These are phyloP conservation scores for Myxozyma lipomycoides DNA, from an alignment of 805 yeast genomes.

Conservation along the genomic window DNA sequence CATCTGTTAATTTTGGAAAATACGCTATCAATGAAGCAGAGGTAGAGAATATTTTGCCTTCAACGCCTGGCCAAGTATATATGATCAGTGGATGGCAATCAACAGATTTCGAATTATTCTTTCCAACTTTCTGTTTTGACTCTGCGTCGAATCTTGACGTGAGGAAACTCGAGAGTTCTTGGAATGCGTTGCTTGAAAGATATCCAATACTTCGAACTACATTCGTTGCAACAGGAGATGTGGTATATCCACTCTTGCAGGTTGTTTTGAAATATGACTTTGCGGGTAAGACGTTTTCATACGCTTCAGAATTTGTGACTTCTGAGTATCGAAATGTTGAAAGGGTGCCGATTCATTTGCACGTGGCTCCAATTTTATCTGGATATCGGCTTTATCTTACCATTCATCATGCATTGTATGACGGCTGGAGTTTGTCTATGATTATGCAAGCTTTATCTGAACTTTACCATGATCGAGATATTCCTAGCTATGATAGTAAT, in stretches of 20 bases:
- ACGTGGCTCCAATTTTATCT: background rate
- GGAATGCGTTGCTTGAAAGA: slow-evolving; percentile 16
- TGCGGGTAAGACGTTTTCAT: background rate
- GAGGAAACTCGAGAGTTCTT: slow-evolving; percentile 9
- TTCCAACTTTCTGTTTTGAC: slow-evolving; percentile 18
- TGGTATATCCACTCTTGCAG: slow-evolving; percentile 24
- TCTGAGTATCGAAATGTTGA: background rate
- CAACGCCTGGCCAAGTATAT: slow-evolving; percentile 28
- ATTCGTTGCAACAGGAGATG: slow-evolving; percentile 10
- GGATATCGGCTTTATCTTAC: slow-evolving; percentile 9
- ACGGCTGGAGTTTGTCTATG: slow-evolving; percentile 30
- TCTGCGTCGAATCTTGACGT: slow-evolving; percentile 2
- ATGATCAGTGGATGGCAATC: slow-evolving; percentile 28
- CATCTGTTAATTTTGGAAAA: background rate
- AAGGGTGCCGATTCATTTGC: slow-evolving; percentile 13
- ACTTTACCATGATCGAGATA: slow-evolving; percentile 3
- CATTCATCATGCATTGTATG: slow-evolving; percentile 32
- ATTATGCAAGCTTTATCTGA: slow-evolving; percentile 10
- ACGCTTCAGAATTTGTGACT: background rate
- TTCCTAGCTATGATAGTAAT: background rate
- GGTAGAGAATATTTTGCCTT: slow-evolving; percentile 23
- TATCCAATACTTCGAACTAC: slow-evolving; percentile 26
- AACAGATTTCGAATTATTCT: slow-evolving; percentile 8
- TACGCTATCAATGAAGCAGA: background rate
- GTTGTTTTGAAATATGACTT: slow-evolving; percentile 3